These are phyloP conservation scores for Penicillium desertorum DNA, from an alignment of 495 filamentous ascomycete genomes.

Conservation along the genomic window DNA sequence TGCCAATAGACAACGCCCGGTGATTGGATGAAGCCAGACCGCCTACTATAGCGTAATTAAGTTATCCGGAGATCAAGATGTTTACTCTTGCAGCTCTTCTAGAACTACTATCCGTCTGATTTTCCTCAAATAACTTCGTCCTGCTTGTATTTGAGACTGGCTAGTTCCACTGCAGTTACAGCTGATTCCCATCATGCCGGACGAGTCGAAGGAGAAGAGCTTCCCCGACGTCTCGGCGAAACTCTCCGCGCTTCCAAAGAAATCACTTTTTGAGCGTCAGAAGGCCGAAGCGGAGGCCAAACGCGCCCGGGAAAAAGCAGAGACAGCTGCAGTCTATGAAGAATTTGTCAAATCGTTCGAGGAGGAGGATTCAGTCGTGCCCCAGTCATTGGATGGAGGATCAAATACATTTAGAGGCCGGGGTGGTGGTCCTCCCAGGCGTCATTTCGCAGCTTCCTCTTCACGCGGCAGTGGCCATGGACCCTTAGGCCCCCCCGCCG, in stretches of 20 bases:
- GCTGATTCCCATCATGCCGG: constrained; percentile 37
- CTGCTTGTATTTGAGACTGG: background rate
- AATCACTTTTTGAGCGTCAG: constrained; percentile 88
- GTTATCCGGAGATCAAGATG: background rate
- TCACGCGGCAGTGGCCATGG: constrained; percentile 70
- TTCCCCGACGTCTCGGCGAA: constrained; percentile 86
- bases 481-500: constrained; percentile 66
- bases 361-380: constrained; percentile 55
- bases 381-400: constrained; percentile 25
- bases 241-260: constrained; percentile 75
- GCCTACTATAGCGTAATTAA: background rate
- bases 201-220: constrained; percentile 51
- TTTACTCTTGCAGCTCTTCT: background rate
- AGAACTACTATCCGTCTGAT: background rate
- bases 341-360: constrained; percentile 91
- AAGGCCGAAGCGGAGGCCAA: constrained; percentile 94
- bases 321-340: constrained; percentile 86
- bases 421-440: constrained; percentile 44
- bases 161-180: constrained; percentile 25
- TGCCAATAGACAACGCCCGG: background rate
- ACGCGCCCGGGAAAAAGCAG: constrained; percentile 78
- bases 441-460: constrained; percentile 56
- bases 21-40: background rate
- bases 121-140: too few relatives aligned
- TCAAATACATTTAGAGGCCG: constrained; percentile 39